Conservation (phyloP, 768 basidiomycete species). For the Kwoniella newhampshirensis region DNA sequence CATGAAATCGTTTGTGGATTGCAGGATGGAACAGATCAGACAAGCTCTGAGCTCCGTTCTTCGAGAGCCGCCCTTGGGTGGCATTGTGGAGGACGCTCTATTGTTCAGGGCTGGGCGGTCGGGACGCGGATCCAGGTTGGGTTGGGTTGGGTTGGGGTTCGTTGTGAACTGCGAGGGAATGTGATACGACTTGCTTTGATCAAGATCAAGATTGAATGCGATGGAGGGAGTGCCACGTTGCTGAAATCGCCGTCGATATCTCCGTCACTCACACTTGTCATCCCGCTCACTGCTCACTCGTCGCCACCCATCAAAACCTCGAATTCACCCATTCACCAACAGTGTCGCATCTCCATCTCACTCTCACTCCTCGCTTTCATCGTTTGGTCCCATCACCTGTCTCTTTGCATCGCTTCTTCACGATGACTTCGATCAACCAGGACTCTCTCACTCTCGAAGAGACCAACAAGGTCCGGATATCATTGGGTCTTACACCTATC, state of each 20-base stretch:
- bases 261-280: constrained; percentile 13
- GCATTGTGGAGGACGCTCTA: too few species aligned
- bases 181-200: too few species aligned
- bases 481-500: constrained; percentile 88
- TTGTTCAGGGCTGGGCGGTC: too few species aligned
- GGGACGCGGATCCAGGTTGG: too few species aligned
- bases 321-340: too few species aligned
- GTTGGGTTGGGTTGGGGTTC: too few species aligned
- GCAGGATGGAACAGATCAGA: constrained; percentile 87
- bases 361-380: not conserved
- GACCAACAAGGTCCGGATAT: constrained; percentile 78
- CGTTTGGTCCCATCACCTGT: not conserved
- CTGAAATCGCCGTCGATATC: too few species aligned
- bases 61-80: constrained; percentile 47
- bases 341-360: not conserved
- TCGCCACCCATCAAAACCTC: constrained; percentile 18
- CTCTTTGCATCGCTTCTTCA: not conserved
- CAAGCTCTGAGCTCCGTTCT: constrained; percentile 78
- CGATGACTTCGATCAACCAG: constrained; percentile 23
- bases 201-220: too few species aligned
- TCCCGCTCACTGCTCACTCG: not conserved
- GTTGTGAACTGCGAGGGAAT: too few species aligned
- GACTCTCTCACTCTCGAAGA: constrained; percentile 52
- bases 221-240: too few species aligned
- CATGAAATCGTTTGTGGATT: constrained; percentile 77